Evolutionary conservation across 2,329 filamentous ascomycete genomes (phyloP).

Genomic region (Boeremia lycopersici): DNA sequence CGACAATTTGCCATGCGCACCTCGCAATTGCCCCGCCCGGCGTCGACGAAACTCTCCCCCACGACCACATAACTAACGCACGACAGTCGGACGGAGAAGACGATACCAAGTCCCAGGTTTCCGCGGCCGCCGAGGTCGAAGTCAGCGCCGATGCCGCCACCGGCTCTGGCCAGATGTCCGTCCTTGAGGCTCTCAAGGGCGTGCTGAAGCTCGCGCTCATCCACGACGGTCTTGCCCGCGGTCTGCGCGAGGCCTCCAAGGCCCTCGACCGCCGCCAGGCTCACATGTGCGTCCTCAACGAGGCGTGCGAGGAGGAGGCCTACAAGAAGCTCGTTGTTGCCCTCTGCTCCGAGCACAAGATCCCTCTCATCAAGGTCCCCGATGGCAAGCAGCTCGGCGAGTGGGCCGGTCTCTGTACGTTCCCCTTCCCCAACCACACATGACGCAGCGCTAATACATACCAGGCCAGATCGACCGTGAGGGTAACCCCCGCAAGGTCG

Average conservation of each 20-base stretch:
- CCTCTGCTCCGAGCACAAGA: slow-evolving; percentile 99
- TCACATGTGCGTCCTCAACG: slow-evolving; percentile 99
- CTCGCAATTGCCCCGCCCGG: slow-evolving; percentile 6
- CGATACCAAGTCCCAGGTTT: slow-evolving; percentile 83
- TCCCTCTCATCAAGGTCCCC: slow-evolving; percentile 99
- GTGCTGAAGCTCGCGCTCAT: slow-evolving; percentile 98
- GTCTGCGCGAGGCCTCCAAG: slow-evolving; percentile 98
- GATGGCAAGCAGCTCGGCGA: slow-evolving; percentile 99
- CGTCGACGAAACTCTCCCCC: slow-evolving; percentile 2
- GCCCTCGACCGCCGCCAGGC: slow-evolving; percentile 98
- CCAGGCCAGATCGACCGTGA: slow-evolving; percentile 97
- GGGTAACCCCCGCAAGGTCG: slow-evolving; percentile 99
- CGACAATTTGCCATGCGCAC: neutral
- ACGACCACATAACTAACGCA: slow-evolving; percentile 24
- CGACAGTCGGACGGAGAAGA: slow-evolving; percentile 99
- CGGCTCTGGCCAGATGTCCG: slow-evolving; percentile 89
- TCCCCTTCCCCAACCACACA: neutral
- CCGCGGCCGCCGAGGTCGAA: slow-evolving; percentile 89
- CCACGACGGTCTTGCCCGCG: slow-evolving; percentile 98
- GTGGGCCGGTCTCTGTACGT: slow-evolving; percentile 99
- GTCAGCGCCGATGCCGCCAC: slow-evolving; percentile 85
- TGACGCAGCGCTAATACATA: slow-evolving; percentile 17
- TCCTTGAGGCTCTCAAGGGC: slow-evolving; percentile 98
- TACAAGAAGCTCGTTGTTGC: slow-evolving; percentile 99
- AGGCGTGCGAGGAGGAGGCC: slow-evolving; percentile 99